Evolutionary conservation across 371 early-diverging fungal genomes (phyloP).

Genomic region (Dinochytrium kinnereticum): DNA sequence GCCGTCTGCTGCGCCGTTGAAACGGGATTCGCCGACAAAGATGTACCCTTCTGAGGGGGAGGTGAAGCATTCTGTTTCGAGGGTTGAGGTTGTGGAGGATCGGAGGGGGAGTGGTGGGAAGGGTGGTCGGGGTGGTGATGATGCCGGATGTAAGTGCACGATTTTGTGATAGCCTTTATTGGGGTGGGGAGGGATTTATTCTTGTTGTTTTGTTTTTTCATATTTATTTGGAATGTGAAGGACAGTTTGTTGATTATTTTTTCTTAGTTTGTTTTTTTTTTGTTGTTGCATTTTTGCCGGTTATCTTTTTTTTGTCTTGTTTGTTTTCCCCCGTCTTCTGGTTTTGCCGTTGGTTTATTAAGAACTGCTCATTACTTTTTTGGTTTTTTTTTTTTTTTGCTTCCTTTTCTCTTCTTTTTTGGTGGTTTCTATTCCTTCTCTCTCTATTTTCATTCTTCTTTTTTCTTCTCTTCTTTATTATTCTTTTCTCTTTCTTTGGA

Average conservation of each 20-base stretch:
- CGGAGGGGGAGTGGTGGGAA: background rate
- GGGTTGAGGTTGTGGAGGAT: background rate
- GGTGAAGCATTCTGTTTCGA: background rate
- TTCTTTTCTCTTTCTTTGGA: too few species aligned
- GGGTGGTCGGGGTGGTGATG: background rate
- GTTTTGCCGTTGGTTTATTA: background rate
- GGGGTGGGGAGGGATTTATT: background rate
- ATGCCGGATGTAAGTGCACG: conserved; percentile 5
- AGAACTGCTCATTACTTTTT: background rate
- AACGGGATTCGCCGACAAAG: too few species aligned
- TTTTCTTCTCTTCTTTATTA: too few species aligned
- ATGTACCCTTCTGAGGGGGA: too few species aligned
- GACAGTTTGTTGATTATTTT: background rate
- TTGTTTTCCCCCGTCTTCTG: background rate
- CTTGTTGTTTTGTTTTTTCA: background rate
- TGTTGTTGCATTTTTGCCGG: background rate
- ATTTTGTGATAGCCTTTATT: background rate
- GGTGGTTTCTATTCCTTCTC: background rate
- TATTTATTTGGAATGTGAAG: background rate
- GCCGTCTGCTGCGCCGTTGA: too few species aligned
- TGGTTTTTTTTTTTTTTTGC: background rate
- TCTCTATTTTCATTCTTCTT: background rate
- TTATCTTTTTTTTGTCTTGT: background rate
- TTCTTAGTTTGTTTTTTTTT: background rate
- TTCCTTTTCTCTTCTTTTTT: background rate